Percentiles rank a stretch among this genome's conserved stretches.
Evolutionary conservation across 345 rosid genomes (phyloP).

Genomic region (Litchi chinensis): DNA sequence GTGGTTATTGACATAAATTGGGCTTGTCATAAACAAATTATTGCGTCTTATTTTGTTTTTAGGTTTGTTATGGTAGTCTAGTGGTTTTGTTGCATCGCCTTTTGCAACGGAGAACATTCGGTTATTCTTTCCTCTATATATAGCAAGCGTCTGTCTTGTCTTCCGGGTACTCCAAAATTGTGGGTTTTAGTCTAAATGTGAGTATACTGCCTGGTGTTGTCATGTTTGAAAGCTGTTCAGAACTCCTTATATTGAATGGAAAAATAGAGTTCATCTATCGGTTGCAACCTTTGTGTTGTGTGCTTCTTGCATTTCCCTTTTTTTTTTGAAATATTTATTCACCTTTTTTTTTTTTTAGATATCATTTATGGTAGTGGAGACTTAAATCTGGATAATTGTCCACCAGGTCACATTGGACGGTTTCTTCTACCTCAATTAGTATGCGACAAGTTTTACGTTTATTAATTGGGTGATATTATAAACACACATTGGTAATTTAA

Average conservation of each 20-base stretch:
- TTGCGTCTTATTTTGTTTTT: conserved; percentile 10
- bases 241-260: conserved; percentile 1
- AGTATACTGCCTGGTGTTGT: not conserved
- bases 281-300: not conserved
- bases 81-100: conserved; percentile 19
- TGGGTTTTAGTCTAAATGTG: not conserved
- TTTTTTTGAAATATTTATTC: too few species aligned
- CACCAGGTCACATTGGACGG: too few species aligned
- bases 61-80: not conserved
- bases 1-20: conserved; percentile 2
- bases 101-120: conserved; percentile 1
- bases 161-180: not conserved
- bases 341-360: too few species aligned
- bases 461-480: too few species aligned
- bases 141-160: not conserved
- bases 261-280: not conserved
- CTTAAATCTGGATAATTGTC: too few species aligned
- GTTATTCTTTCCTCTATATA: conserved; percentile 1
- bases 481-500: too few species aligned
- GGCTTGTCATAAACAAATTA: conserved; percentile 19
- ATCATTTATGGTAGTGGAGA: too few species aligned
- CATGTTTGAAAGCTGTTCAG: conserved; percentile 11
- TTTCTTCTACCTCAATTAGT: too few species aligned
- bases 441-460: too few species aligned
- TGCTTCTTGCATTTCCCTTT: too few species aligned